Evolutionary conservation across 2,329 filamentous ascomycete genomes (phyloP).

Genomic region (Fusarium illudens): DNA sequence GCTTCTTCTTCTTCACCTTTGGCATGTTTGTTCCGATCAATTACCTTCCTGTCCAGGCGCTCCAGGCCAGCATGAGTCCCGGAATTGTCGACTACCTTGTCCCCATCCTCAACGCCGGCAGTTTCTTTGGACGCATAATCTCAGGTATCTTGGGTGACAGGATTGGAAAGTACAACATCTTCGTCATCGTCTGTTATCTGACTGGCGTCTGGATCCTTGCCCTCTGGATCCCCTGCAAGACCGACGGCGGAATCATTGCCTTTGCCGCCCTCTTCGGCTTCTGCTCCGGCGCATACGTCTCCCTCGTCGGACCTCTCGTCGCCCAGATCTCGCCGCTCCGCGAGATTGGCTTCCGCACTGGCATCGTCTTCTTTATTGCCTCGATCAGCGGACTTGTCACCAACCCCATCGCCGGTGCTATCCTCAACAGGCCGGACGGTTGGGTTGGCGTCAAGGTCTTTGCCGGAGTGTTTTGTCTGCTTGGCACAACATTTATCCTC

Average conservation of each 20-base stretch:
- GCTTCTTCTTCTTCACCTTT: constrained; percentile 49
- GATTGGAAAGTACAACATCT: constrained; percentile 52
- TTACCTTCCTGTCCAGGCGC: constrained; percentile 47
- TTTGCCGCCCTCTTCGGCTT: constrained; percentile 55
- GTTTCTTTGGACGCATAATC: constrained; percentile 49
- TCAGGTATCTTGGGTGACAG: constrained; percentile 48
- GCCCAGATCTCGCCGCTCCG: constrained; percentile 48
- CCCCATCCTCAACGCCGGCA: constrained; percentile 51
- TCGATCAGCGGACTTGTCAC: constrained; percentile 65
- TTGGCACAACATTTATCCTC: constrained; percentile 20
- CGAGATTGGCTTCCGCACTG: constrained; percentile 46
- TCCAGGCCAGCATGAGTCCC: constrained; percentile 40
- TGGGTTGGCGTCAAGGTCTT: constrained; percentile 52
- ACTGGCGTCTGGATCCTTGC: constrained; percentile 50
- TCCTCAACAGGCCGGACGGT: constrained; percentile 41
- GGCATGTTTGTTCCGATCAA: constrained; percentile 51
- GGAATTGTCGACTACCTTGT: constrained; percentile 47
- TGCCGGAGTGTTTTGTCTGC: constrained; percentile 31
- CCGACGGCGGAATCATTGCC: constrained; percentile 44
- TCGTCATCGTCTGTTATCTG: constrained; percentile 56
- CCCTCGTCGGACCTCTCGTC: constrained; percentile 50
- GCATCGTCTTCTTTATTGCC: constrained; percentile 59
- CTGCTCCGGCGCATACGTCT: constrained; percentile 53
- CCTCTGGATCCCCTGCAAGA: constrained; percentile 53
- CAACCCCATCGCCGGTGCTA: constrained; percentile 64